Evolutionary conservation across 768 basidiomycete genomes (phyloP), one percentile per base, ranked within the genome.

Genomic region (Rickenella mellea): DNA sequence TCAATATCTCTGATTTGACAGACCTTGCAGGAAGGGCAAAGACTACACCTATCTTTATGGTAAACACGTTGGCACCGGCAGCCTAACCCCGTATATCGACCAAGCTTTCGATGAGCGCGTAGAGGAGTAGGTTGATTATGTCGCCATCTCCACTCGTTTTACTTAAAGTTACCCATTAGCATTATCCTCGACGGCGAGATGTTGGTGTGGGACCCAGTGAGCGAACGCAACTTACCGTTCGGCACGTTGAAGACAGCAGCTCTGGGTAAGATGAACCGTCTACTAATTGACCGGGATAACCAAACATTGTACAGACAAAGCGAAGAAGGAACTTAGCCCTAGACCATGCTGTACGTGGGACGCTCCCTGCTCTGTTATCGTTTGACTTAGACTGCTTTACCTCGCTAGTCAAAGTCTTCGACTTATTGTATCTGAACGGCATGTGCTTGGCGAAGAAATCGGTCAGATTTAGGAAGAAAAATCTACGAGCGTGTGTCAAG

Each of bases 131-230:
- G 89, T 54, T 6, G 6, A 26, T 31, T 25, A 31, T 15, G 5
- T 17, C 10, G 4, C 26, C 33, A 28, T 10, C 10, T 25, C 20
- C 20, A 46, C 39, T 38, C 41, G 25, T 44, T 46, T 21, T 26
- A 55, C 22, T 55, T 20, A 26, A 40, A 6, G 6, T 5, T n/a
- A n/a, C n/a, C n/a, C n/a, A n/a, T 27, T 15, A 97, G 94, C 39
- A 83, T 94, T 51, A 88, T 98, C 36, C 61, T 99, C 11, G 96
- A 99, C 51, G 96, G 96, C 0, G 96, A 99, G 59, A 98, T 99
- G 94, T 66, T 99, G 25, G 94, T 97, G 2, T 98, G 87, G 86
- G 96, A 98, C 60, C 94, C 94, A 0, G 69, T 84, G 3, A 80
- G 88, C 1, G 82, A 84, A 52, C 78, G 87, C 17, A 87, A 89